Percentiles rank a stretch among this genome's conserved stretches.
phyloP scores from a whole-genome alignment of 768 basidiomycete genomes.

The Auriscalpium microsporum region DNA sequence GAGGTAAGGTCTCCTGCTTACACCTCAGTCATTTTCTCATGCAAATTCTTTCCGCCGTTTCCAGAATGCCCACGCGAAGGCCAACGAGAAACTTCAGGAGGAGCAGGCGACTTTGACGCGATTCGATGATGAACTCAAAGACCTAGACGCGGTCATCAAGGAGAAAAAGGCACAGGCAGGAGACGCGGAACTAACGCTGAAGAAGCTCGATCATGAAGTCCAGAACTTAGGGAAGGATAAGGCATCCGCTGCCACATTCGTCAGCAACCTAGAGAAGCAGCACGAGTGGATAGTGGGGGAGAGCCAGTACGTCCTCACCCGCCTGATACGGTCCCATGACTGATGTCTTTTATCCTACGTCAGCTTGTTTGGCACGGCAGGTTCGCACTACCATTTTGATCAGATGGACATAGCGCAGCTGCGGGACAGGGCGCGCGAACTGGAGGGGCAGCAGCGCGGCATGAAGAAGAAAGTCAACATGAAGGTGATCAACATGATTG shows the following conservation, averaged over 20 bases:
- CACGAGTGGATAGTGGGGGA: conserved; percentile 88
- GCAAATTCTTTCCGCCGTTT: no score
- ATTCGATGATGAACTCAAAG: conserved; percentile 83
- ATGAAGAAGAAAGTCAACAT: conserved; percentile 96
- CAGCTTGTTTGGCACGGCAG: conserved; percentile 79
- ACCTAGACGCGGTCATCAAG: conserved; percentile 75
- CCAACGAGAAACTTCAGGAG: conserved; percentile 65
- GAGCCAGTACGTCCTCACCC: conserved; percentile 52
- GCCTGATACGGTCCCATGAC: not conserved
- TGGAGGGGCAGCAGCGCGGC: conserved; percentile 70
- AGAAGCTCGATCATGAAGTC: conserved; percentile 65
- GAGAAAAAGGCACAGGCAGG: conserved; percentile 64
- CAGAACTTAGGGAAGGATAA: conserved; percentile 57
- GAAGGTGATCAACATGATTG: conserved; percentile 94
- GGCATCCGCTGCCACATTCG: conserved; percentile 38
- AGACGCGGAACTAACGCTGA: conserved; percentile 57
- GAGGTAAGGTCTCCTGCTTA: conserved; percentile 29
- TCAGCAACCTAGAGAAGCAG: conserved; percentile 67
- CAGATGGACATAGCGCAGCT: conserved; percentile 52
- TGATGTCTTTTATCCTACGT: not conserved
- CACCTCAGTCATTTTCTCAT: not conserved
- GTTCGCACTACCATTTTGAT: conserved; percentile 75
- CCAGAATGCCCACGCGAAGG: conserved; percentile 51
- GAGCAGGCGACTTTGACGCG: conserved; percentile 83
- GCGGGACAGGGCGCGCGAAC: conserved; percentile 57